Evolutionary conservation across 495 filamentous ascomycete genomes (phyloP).

Genomic region (Aspergillus biplanus): DNA sequence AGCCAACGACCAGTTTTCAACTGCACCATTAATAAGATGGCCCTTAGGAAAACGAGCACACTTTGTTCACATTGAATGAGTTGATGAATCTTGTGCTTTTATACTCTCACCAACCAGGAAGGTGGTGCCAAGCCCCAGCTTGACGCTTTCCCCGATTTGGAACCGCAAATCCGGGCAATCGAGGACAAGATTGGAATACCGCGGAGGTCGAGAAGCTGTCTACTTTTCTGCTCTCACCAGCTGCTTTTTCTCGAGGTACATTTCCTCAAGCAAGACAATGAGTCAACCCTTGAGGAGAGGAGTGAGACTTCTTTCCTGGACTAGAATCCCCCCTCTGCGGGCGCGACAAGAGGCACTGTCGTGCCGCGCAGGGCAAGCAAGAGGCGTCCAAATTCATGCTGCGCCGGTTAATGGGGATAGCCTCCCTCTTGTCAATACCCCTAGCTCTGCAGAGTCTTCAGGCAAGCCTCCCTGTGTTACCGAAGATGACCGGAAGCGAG

Average conservation of each 20-base stretch:
- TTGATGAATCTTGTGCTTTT: background rate
- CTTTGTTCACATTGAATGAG: background rate
- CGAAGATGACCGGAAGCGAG: background rate
- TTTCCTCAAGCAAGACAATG: conserved; percentile 30
- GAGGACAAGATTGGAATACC: conserved; percentile 19
- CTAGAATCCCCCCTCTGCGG: conserved; percentile 38
- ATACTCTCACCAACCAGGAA: background rate
- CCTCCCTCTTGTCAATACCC: conserved; percentile 44
- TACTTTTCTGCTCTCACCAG: conserved; percentile 7
- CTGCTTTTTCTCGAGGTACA: background rate
- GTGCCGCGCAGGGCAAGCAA: conserved; percentile 35
- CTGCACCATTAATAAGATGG: too few species aligned
- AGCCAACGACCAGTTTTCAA: background rate
- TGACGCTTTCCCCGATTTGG: conserved; percentile 27
- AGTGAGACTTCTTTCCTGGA: conserved; percentile 43
- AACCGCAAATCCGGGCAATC: conserved; percentile 23
- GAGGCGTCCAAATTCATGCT: conserved; percentile 51
- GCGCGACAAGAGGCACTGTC: conserved; percentile 31
- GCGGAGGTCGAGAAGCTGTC: conserved; percentile 18
- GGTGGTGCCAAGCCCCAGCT: conserved; percentile 18
- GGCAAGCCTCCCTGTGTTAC: conserved; percentile 29
- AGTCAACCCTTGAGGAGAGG: conserved; percentile 44
- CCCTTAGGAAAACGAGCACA: too few species aligned
- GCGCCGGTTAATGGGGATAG: conserved; percentile 43
- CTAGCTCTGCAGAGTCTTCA: conserved; percentile 45